Percentiles rank a stretch among this genome's conserved stretches.
These are phyloP conservation scores for Phalaenopsis aphrodite DNA, from an alignment of 106 monocot genomes.

Conservation along the genomic window DNA sequence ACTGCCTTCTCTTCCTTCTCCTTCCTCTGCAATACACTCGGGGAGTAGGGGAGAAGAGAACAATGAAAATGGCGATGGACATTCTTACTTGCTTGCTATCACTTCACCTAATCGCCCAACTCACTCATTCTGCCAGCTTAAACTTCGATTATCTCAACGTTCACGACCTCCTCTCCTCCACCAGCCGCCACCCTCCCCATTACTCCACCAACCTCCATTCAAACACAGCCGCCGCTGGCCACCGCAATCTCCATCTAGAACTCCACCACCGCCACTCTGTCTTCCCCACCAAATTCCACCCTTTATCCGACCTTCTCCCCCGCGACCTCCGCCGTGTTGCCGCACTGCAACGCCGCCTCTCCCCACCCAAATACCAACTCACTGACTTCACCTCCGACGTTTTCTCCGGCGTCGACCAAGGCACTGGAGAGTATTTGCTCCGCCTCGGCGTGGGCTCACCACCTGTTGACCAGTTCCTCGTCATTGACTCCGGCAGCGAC, in stretches of 20 bases:
- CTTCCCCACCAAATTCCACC: slow-evolving; percentile 17
- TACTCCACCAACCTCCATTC: background rate
- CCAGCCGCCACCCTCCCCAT: background rate
- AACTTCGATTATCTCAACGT: slow-evolving; percentile 18
- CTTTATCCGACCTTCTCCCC: slow-evolving; percentile 11
- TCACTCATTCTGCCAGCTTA: background rate
- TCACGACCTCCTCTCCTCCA: slow-evolving; percentile 13
- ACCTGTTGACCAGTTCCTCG: slow-evolving; percentile 47
- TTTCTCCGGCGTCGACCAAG: slow-evolving; percentile 48
- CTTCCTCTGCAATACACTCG: no score
- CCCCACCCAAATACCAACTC: background rate
- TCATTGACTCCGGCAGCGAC: slow-evolving; percentile 83
- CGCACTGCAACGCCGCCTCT: slow-evolving; percentile 17
- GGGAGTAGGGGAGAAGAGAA: no score
- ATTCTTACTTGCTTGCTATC: background rate
- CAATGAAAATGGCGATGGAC: background rate
- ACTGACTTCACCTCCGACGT: slow-evolving; percentile 50
- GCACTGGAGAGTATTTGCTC: slow-evolving; percentile 82
- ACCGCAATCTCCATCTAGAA: background rate
- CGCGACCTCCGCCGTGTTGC: slow-evolving; percentile 23
- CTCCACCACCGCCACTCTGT: slow-evolving; percentile 32
- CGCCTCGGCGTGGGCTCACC: slow-evolving; percentile 70
- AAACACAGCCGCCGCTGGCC: background rate
- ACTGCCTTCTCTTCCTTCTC: no score
- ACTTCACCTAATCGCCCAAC: background rate